Base-by-base conservation (phyloP, 129 eudicot genomes). In the Saussurea involucrata region DNA sequence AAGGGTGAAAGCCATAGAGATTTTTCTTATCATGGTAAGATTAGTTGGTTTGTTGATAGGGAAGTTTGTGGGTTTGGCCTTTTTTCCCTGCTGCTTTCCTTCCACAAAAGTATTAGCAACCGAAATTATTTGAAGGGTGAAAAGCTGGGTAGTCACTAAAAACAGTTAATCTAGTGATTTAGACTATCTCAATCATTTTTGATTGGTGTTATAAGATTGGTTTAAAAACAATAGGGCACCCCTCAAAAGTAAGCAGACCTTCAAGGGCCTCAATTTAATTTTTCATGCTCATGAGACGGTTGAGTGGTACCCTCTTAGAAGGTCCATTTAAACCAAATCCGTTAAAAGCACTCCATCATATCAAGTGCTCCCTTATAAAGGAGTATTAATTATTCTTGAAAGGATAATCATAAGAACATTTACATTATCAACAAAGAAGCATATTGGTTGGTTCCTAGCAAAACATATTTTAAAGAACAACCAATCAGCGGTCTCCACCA, bases 361-460 rank as follows among this genome's bases (percentile, higher is more conserved):
- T n/a, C n/a, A n/a, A n/a, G n/a, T n/a, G n/a, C n/a, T n/a, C n/a
- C n/a, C n/a, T n/a, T n/a, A n/a, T 40, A 3, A 40, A 1, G 3
- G 49, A 40, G 2, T 10, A 40, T 8, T 40, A 40, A 10, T 68
- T 33, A 18, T 8, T 21, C 3, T 21, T 28, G 37, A 72, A 76
- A 46, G 49, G 49, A 28, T 12, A n/a, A 60, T 34, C 20, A 34
- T 24, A 8, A 34, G 27, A 15, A n/a, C 9, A 12, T 63, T n/a
- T 2, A 75, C 13, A 18, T 75, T 75, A 58, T 69, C 8, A 6
- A 34, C 11, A 7, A 77, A 20, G 8, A 44, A 20, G 3, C 55
- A 78, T 67, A 66, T 33, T 49, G 60, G 46, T 71, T 70, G 76
- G 46, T 58, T 58, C 44, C 22, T 33, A 78, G 8, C n/a, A 44